These are phyloP conservation scores for Parachaetomium inaequale DNA, from an alignment of 495 filamentous ascomycete species.

Conservation along the genomic window DNA sequence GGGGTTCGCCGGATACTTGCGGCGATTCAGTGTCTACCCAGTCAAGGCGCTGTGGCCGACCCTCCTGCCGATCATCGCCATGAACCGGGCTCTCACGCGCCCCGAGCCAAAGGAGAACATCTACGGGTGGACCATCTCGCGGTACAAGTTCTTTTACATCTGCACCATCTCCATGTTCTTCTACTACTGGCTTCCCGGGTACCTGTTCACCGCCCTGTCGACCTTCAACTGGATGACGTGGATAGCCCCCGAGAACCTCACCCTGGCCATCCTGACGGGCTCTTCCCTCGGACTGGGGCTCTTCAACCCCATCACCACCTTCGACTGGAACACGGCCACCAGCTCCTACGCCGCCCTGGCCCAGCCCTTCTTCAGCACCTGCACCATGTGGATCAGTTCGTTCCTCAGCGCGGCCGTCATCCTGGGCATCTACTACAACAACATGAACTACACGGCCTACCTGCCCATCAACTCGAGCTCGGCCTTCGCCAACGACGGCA, in stretches of 20 bases:
- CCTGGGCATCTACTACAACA: constrained; percentile 50
- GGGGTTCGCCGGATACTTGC: constrained; percentile 44
- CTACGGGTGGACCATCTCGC: constrained; percentile 40
- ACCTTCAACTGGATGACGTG: constrained; percentile 44
- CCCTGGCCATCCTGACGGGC: constrained; percentile 32
- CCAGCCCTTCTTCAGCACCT: constrained; percentile 35
- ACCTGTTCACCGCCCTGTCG: constrained; percentile 36
- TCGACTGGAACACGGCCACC: constrained; percentile 37
- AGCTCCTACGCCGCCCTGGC: constrained; percentile 33
- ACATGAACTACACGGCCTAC: constrained; percentile 48
- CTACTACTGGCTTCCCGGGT: constrained; percentile 41
- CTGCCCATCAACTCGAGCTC: constrained; percentile 48
- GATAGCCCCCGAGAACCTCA: constrained; percentile 37
- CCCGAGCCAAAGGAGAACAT: constrained; percentile 28
- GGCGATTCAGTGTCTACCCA: constrained; percentile 49
- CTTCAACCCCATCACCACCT: constrained; percentile 35
- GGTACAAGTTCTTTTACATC: constrained; percentile 39
- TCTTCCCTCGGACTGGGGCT: constrained; percentile 28
- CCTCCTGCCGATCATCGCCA: constrained; percentile 30
- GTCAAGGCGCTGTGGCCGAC: constrained; percentile 35
- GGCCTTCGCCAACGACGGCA: constrained; percentile 56
- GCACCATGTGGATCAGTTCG: constrained; percentile 29
- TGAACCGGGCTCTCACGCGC: constrained; percentile 32
- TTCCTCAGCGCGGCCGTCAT: constrained; percentile 40
- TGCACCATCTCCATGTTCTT: constrained; percentile 30